These are phyloP conservation scores for Hygrocybe coccinea DNA, from an alignment of 768 basidiomycete genomes.

Conservation along the genomic window DNA sequence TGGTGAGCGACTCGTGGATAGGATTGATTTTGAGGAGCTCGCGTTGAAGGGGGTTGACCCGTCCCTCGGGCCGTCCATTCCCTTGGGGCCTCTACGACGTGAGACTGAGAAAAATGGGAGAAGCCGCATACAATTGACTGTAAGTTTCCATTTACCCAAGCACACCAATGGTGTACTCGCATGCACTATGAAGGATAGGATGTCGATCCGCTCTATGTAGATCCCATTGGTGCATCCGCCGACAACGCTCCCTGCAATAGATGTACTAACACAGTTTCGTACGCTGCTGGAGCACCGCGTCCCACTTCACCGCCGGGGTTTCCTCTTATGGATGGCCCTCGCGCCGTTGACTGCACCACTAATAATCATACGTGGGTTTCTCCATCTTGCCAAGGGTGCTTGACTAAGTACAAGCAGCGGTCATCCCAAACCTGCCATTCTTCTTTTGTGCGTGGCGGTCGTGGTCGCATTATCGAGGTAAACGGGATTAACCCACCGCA, in stretches of 20 bases:
- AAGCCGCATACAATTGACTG: conserved; percentile 16
- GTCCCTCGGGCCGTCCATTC: conserved; percentile 50
- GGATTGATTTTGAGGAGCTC: conserved; percentile 76
- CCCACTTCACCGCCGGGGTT: conserved; percentile 62
- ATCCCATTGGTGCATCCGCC: conserved; percentile 64
- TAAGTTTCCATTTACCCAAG: conserved; percentile 1
- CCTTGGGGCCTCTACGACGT: conserved; percentile 12
- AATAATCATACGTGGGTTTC: conserved; percentile 62
- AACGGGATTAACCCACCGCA: background rate
- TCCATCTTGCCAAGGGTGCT: background rate
- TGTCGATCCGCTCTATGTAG: conserved; percentile 32
- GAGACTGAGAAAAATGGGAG: conserved; percentile 14
- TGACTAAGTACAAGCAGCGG: conserved; percentile 38
- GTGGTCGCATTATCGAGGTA: conserved; percentile 81
- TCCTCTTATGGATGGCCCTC: conserved; percentile 59
- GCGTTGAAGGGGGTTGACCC: conserved; percentile 70
- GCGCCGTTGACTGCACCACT: conserved; percentile 75
- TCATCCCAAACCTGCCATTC: conserved; percentile 80
- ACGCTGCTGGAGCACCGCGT: conserved; percentile 49
- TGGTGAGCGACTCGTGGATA: conserved; percentile 66
- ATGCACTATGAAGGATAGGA: background rate
- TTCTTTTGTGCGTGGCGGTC: conserved; percentile 83
- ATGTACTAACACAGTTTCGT: conserved; percentile 44
- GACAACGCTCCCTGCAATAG: conserved; percentile 31
- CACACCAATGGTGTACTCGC: background rate